Evolutionary conservation across 164 flowering plant genomes (phyloP), one percentile per base, ranked within the genome.

Genomic region (Platanus orientalis): DNA sequence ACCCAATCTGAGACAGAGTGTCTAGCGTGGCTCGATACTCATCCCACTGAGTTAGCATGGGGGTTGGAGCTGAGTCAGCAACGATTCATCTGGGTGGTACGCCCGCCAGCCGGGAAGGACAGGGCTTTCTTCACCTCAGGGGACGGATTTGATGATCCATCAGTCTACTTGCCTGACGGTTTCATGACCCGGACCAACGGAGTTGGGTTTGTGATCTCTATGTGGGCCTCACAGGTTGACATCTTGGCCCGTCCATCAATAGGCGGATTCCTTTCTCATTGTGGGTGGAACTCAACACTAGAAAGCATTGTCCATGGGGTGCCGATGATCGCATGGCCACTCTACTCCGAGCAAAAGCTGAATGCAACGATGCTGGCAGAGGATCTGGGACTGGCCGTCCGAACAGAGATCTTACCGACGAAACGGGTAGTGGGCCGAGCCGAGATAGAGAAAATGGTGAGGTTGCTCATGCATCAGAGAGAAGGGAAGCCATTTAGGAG

Each of bases 21-120:
- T 10, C 1, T 69, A 10, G 25, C 36, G 1, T 79, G 80, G 83
- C 29, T 79, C 3, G 64, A 69, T 44, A 19, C n/a, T 36, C 84
- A 80, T 28, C 78, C 78, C 1, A 52, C 48, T 2, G 78, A 79
- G 67, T 28, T 79, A 34, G 79, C 77, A 0, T 27, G 28, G 26
- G 80, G 78, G 6, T 63, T 77, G 32, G 75, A 71, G 57, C 53
- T 59, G 61, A 74, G 78, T 48, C 47, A 26, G 21, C 61, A 68
- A 17, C 59, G 71, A 23, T 72, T 67, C 61, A 27, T 67, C 4
- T 67, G 75, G 71, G 66, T 67, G 4, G 64, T 59, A 7, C 21
- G 64, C 21, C 26, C 30, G 45, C 72, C 69, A 5, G 28, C 60
- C 9, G 40, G 42, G 11, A 55, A 32, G 7, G 42, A 44, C 0